These are phyloP conservation scores for Podospora pseudocomata DNA, from an alignment of 495 filamentous ascomycete genomes.

Conservation along the genomic window DNA sequence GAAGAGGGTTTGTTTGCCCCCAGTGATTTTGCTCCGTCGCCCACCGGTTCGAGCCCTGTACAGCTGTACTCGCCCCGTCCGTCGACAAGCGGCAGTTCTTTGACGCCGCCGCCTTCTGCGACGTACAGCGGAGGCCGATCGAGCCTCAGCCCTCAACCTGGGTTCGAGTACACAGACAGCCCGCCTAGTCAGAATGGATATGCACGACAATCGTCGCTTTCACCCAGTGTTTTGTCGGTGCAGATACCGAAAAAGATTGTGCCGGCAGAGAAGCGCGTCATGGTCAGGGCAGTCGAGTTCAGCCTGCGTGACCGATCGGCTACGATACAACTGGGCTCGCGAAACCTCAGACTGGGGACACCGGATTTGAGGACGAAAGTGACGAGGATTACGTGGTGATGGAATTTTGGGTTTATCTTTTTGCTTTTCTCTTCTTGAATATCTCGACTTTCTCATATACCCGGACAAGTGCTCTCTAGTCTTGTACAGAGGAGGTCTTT, in stretches of 20 bases:
- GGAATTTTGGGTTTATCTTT: not conserved
- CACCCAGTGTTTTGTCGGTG: not conserved
- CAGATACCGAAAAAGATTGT: slow-evolving; percentile 23
- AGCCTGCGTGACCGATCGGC: slow-evolving; percentile 48
- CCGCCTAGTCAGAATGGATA: not conserved
- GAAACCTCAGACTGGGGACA: slow-evolving; percentile 46
- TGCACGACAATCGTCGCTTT: not conserved
- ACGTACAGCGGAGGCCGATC: slow-evolving; percentile 11
- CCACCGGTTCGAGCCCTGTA: slow-evolving; percentile 27
- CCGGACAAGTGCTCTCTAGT: not conserved
- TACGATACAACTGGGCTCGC: slow-evolving; percentile 46
- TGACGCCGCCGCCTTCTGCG: slow-evolving; percentile 9
- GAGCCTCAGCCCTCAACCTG: not conserved
- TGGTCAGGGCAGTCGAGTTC: slow-evolving; percentile 53
- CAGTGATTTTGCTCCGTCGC: slow-evolving; percentile 15
- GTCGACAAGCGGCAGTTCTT: slow-evolving; percentile 24
- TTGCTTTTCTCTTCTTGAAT: slow-evolving; percentile 10
- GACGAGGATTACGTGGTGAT: slow-evolving; percentile 47
- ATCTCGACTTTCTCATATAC: not conserved
- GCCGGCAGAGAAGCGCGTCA: slow-evolving; percentile 50
- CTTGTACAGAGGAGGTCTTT: not conserved
- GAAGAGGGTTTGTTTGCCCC: slow-evolving; percentile 35
- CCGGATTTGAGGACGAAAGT: slow-evolving; percentile 41
- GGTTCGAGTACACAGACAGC: slow-evolving; percentile 25
- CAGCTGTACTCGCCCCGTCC: slow-evolving; percentile 29